Conservation (phyloP, 805 yeast genomes). For the Yarrowia deformans region DNA sequence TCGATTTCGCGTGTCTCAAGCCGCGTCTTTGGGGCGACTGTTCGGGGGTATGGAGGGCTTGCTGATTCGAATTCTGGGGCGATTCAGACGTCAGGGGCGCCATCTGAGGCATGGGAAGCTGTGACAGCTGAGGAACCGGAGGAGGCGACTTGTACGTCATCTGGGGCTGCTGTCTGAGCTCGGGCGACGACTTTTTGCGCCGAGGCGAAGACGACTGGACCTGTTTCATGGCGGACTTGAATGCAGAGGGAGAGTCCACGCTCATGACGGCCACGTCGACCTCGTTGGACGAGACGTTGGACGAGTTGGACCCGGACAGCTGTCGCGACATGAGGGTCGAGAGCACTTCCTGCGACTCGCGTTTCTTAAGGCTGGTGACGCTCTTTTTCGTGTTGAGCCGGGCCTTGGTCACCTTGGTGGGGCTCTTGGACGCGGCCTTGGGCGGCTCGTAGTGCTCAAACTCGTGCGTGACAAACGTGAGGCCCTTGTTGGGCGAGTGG, state of each 20-base stretch:
- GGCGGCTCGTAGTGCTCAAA: conserved; percentile 38
- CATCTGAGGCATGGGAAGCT: conserved; percentile 32
- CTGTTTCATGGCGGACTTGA: conserved; percentile 37
- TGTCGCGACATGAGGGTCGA: conserved; percentile 31
- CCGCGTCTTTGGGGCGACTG: conserved; percentile 7
- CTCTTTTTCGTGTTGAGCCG: conserved; percentile 21
- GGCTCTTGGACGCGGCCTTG: conserved; percentile 23
- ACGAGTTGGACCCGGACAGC: conserved; percentile 18
- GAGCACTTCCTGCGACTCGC: conserved; percentile 32
- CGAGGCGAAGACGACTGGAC: conserved; percentile 37
- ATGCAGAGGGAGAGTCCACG: conserved; percentile 39
- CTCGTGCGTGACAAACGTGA: conserved; percentile 32
- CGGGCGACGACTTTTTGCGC: conserved; percentile 28
- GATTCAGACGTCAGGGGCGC: conserved; percentile 1
- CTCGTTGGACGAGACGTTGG: conserved; percentile 16
- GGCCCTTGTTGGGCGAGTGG: conserved; percentile 11
- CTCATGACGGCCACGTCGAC: conserved; percentile 36
- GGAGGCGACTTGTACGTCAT: conserved; percentile 32
- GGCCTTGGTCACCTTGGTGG: conserved; percentile 30
- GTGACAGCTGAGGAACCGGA: conserved; percentile 13
- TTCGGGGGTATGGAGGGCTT: background rate
- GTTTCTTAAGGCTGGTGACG: conserved; percentile 14
- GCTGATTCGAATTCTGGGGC: background rate
- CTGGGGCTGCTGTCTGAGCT: conserved; percentile 19
- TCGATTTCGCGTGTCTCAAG: conserved; percentile 17